Conservation (phyloP, 768 basidiomycete species). For the Suillus subluteus region DNA sequence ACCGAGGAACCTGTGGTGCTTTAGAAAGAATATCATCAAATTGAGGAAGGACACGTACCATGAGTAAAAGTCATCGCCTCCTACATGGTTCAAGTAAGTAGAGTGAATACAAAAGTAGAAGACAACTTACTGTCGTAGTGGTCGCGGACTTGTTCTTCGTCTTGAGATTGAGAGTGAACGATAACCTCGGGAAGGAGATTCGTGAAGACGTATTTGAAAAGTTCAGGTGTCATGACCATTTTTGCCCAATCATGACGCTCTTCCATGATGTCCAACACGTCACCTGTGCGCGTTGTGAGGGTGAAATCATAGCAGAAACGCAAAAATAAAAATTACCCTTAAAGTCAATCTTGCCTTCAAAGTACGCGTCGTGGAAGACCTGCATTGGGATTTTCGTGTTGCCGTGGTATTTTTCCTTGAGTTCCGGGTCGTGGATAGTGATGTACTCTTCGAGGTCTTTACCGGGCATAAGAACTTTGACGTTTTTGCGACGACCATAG, state of each 20-base stretch:
- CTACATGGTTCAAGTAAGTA: conserved; percentile 35
- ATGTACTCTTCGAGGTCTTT: conserved; percentile 90
- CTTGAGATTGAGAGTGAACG: conserved; percentile 87
- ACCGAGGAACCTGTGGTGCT: conserved; percentile 82
- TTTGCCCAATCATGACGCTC: conserved; percentile 95
- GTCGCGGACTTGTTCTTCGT: conserved; percentile 93
- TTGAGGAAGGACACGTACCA: conserved; percentile 55
- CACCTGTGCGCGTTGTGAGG: conserved; percentile 53
- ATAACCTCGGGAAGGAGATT: conserved; percentile 93
- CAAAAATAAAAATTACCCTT: conserved; percentile 62
- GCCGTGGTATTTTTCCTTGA: conserved; percentile 78
- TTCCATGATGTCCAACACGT: conserved; percentile 92
- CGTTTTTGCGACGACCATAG: conserved; percentile 80
- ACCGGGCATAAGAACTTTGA: conserved; percentile 83
- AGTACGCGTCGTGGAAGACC: conserved; percentile 95
- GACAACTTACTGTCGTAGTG: conserved; percentile 84
- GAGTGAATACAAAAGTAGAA: conserved; percentile 7
- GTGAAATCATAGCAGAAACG: neutral
- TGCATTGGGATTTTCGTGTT: conserved; percentile 98
- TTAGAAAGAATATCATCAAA: neutral
- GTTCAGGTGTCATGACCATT: conserved; percentile 86
- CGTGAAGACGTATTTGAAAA: conserved; percentile 93
- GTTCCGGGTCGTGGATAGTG: conserved; percentile 81
- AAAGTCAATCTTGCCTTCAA: conserved; percentile 94
- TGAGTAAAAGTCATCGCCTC: conserved; percentile 94